Base-by-base conservation (phyloP, 352 stramenopile genomes). In the Globisporangium orthogonon region DNA sequence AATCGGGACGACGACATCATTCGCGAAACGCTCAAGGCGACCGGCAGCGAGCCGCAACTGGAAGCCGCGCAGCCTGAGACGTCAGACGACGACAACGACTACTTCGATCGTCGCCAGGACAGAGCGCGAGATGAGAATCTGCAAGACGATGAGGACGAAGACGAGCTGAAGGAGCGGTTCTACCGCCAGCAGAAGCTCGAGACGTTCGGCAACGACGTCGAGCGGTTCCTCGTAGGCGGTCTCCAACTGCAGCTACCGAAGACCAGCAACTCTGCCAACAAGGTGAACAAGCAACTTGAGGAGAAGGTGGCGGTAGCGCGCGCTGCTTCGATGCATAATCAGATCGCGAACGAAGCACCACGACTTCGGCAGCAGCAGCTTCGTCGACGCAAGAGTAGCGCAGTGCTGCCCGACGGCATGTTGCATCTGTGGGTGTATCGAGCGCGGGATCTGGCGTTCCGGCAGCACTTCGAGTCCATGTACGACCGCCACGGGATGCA, bases 341-440 rank as follows among this genome's bases (percentile, higher is more conserved):
- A 52, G 28, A 37, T 29, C 13, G 35, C 30, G 30, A 29, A 23
- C 13, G 28, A 11, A 1, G 33, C 28, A 14, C 45, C 47, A 29
- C 49, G 9, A 4, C 35, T 40, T 3, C 35, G 35, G 3, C 35
- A 40, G 35, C 35, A 13, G 35, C 35, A 40, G 35, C 49, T 30
- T 7, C 56, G 56, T 4, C 56, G 56, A 5, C 48, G 49, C 9
- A 39, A 37, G 40, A 62, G 56, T 40, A 62, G 43, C 50, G 56
- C 56, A 13, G 33, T 60, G 13, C 39, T 73, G 30, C 66, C 66
- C 5, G 63, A 73, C 2, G 66, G 66, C 6, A 57, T 57, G 43
- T 58, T 88, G 44, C 71, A 79, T 44, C 60, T 86, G 14, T 80
- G 73, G 65, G 69, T 86, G 6, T 84, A 78, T 50, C 65, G 83